phyloP scores from a whole-genome alignment of 78 protist species.

The Dictyostelium brefeldianum region DNA sequence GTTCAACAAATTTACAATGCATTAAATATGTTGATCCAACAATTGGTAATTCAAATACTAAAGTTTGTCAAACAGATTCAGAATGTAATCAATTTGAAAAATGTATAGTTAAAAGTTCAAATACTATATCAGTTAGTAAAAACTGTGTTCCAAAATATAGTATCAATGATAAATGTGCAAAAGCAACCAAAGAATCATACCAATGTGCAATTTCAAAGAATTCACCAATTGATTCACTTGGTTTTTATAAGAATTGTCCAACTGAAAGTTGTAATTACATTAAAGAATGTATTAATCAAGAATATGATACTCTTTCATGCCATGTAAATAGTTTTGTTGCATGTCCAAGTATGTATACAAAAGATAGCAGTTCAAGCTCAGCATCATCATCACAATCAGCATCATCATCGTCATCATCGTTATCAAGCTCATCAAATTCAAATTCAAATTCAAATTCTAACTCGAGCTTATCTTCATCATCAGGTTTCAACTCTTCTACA shows the following conservation, averaged over 20 bases:
- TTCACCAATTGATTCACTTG: too few species aligned
- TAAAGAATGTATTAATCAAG: neutral
- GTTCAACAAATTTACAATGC: too few species aligned
- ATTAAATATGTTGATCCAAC: too few species aligned
- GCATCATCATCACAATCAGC: neutral
- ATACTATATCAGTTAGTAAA: too few species aligned
- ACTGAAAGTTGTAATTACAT: neutral
- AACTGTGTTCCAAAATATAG: too few species aligned
- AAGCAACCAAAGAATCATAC: too few species aligned
- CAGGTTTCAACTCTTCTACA: neutral
- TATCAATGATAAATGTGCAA: too few species aligned
- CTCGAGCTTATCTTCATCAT: neutral
- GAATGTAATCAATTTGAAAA: too few species aligned
- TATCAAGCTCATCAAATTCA: neutral
- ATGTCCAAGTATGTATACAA: neutral
- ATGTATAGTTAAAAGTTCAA: too few species aligned
- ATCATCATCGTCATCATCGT: neutral
- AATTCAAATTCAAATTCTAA: neutral
- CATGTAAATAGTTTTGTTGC: neutral
- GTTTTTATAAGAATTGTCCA: neutral
- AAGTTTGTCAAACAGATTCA: too few species aligned
- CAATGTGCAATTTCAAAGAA: too few species aligned
- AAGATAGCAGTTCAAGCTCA: neutral
- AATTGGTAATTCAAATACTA: too few species aligned
- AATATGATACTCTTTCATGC: neutral